Base-by-base conservation (phyloP, 208 protist species). In the Crithidia expoeki region DNA sequence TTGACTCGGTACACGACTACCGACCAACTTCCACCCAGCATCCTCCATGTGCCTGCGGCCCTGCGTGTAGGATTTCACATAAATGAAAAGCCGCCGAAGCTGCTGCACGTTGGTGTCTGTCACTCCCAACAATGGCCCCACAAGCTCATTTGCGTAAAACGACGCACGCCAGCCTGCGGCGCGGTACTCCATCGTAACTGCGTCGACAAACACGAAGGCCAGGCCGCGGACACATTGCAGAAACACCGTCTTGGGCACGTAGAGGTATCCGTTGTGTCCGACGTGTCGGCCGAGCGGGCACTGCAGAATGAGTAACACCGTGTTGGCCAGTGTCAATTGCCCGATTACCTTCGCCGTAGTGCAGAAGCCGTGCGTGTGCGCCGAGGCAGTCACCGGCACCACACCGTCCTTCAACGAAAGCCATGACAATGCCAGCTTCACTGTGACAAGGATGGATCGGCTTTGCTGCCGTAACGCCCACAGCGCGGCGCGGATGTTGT, bases 311-410 rank as follows among this genome's bases (percentile, higher is more conserved):
- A 93, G 71, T 56, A 87, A 81, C 25, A 83, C 68, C n/a, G 71
- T 84, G 57, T 85, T 88, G 49, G 84, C 61, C 4, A 86, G 74
- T 2, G 78, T 68, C 28, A 61, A 75, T 73, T 92, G 86, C 6
- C 91, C 91, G 23, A 94, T 78, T 23, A 93, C 67, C 78, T 94
- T 94, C 28, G 88, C 76, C 1, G 83, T 86, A 27, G 91, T 96
- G 68, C 80, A 84, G 74, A 96, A 90, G 14, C 79, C 74, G 21
- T 80, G 69, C 36, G 61, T 62, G 49, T 72, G 61, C 59, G 58
- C 25, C 21, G 46, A 58, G 34, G 36, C 52, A 64, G 80, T 81
- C 9, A 64, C 27, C n/a, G 76, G 64, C 38, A 96, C 62, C 2
- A 94, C 81, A 30, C 91, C 91, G 61, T 81, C 62, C 32, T 68